Evolutionary conservation across 345 rosid species (phyloP).

Genomic region (Populus euphratica): DNA sequence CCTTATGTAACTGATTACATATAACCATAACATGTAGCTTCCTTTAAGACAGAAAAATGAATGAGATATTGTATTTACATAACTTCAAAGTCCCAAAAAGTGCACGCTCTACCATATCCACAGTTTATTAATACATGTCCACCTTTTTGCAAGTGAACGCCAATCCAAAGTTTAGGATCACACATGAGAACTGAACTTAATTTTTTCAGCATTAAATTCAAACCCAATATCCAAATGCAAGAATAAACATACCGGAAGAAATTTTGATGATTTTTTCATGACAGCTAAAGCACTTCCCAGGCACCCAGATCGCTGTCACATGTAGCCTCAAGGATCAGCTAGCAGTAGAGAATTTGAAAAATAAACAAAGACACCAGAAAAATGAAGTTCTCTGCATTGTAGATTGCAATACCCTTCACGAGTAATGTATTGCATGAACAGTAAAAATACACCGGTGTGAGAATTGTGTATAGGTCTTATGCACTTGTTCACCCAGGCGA

Average conservation of each 20-base stretch:
- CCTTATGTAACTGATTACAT: not conserved
- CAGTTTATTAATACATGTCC: not conserved
- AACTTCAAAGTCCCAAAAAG: not conserved
- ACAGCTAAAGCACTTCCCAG: slow-evolving; percentile 91
- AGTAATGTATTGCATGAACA: not conserved
- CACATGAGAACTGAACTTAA: not conserved
- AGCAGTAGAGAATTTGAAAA: slow-evolving; percentile 8
- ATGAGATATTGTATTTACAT: not conserved
- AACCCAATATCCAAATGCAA: not conserved
- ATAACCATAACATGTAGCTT: not conserved
- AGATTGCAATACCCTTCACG: not conserved
- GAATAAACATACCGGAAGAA: slow-evolving; percentile 72
- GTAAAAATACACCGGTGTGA: not conserved
- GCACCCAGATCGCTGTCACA: slow-evolving; percentile 83
- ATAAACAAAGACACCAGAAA: not conserved
- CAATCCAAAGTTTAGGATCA: not conserved
- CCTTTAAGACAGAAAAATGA: not conserved
- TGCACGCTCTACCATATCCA: not conserved
- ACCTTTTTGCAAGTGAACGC: not conserved
- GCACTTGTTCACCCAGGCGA: not conserved
- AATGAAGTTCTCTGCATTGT: not conserved
- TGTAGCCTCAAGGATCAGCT: slow-evolving; percentile 17
- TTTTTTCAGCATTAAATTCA: not conserved
- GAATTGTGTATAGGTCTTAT: not conserved
- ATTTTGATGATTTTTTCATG: slow-evolving; percentile 96